Evolutionary conservation across 2,329 filamentous ascomycete genomes (phyloP).

Genomic region (Aschersonia sp.): DNA sequence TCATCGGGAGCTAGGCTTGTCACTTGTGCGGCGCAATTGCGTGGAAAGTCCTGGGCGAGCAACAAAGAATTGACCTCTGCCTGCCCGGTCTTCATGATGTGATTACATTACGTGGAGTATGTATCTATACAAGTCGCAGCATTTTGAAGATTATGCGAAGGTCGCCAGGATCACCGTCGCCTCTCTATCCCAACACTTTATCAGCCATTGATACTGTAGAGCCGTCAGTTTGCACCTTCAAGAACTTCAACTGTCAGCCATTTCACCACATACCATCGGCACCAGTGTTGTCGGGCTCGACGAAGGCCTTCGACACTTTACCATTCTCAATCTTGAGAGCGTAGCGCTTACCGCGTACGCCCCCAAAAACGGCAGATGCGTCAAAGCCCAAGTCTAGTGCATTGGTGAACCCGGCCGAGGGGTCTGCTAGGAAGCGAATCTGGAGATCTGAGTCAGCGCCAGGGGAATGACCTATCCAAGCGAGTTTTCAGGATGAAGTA

Average conservation of each 20-base stretch:
- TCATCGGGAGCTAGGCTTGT: too few relatives aligned
- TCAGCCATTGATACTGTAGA: slow-evolving; percentile 33
- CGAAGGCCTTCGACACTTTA: slow-evolving; percentile 64
- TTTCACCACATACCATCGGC: slow-evolving; percentile 43
- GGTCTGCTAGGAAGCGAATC: slow-evolving; percentile 84
- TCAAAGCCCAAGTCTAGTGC: slow-evolving; percentile 76
- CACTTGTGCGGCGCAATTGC: too few relatives aligned
- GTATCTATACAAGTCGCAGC: too few relatives aligned
- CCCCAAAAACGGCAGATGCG: slow-evolving; percentile 64
- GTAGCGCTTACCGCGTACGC: slow-evolving; percentile 74
- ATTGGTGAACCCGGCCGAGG: slow-evolving; percentile 64
- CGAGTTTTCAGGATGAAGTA: neutral
- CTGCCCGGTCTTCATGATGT: too few relatives aligned
- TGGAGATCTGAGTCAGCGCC: slow-evolving; percentile 18
- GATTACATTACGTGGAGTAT: too few relatives aligned
- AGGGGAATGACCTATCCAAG: neutral
- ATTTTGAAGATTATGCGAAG: too few relatives aligned
- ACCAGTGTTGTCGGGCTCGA: slow-evolving; percentile 83
- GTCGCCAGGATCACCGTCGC: too few relatives aligned
- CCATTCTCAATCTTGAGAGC: slow-evolving; percentile 72
- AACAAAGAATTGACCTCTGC: too few relatives aligned
- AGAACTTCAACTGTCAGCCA: slow-evolving; percentile 1
- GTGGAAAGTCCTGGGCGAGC: too few relatives aligned
- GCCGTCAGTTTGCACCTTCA: neutral
- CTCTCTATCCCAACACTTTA: slow-evolving; percentile 25